These are phyloP conservation scores for Dimocarpus longan DNA, from an alignment of 345 rosid genomes.

Conservation along the genomic window DNA sequence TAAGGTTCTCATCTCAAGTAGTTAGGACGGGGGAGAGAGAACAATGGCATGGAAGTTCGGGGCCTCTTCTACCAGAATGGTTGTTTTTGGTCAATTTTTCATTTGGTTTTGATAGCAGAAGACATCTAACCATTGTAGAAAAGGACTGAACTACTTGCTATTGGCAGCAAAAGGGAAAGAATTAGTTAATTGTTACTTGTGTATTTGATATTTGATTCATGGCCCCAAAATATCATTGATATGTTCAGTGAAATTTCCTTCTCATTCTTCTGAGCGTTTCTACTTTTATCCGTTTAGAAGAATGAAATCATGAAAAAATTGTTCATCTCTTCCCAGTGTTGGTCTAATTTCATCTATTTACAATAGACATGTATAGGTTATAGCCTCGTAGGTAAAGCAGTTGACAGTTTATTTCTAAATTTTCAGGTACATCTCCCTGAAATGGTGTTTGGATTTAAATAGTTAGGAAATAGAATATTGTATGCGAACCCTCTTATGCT, in stretches of 20 bases:
- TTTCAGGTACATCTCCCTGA: too few relatives aligned
- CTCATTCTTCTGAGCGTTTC: not conserved
- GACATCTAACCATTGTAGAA: slow-evolving; percentile 14
- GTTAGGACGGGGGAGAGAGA: slow-evolving; percentile 1
- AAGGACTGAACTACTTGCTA: slow-evolving; percentile 25
- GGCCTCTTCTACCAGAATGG: slow-evolving; percentile 10
- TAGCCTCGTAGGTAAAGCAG: too few relatives aligned
- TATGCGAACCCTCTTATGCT: too few relatives aligned
- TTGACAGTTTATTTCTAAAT: too few relatives aligned
- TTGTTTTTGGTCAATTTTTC: not conserved
- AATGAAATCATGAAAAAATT: not conserved
- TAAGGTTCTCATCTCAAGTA: slow-evolving; percentile 11
- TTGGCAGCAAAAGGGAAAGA: not conserved
- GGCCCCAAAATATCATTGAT: slow-evolving; percentile 1
- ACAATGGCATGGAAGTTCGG: slow-evolving; percentile 12
- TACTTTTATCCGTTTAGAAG: not conserved
- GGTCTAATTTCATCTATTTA: not conserved
- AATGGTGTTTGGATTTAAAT: too few relatives aligned
- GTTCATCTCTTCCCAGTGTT: not conserved
- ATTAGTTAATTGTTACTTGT: slow-evolving; percentile 12
- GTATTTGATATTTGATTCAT: not conserved
- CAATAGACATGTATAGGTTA: too few relatives aligned
- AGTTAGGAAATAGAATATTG: too few relatives aligned
- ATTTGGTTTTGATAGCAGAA: not conserved
- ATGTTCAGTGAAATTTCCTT: not conserved